phyloP scores from a whole-genome alignment of 2,329 filamentous ascomycete genomes.

The Colletotrichum sp. region DNA sequence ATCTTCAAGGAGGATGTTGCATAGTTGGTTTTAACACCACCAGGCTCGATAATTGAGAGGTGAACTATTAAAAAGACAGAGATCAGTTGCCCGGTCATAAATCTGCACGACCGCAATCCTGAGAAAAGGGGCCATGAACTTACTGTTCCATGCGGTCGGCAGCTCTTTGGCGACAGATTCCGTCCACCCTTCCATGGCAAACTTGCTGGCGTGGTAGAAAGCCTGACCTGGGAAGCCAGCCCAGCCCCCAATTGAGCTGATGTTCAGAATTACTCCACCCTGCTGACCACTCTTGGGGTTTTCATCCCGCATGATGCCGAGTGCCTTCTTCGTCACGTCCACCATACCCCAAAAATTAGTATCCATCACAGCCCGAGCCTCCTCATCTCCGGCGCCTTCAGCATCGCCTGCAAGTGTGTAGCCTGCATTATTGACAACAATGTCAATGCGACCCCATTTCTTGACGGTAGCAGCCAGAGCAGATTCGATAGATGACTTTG shows the following conservation, averaged over 20 bases:
- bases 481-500: neutral
- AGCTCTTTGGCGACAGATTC: slow-evolving; percentile 50
- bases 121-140: neutral
- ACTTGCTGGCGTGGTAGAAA: slow-evolving; percentile 48
- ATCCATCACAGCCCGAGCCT: neutral
- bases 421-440: neutral
- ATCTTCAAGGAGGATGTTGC: neutral
- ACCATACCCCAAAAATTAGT: neutral
- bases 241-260: slow-evolving; percentile 57
- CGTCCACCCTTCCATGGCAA: slow-evolving; percentile 52
- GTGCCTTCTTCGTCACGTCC: slow-evolving; percentile 22
- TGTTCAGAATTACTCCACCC: slow-evolving; percentile 59
- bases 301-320: slow-evolving; percentile 42
- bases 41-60: slow-evolving; percentile 47
- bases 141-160: slow-evolving; percentile 45
- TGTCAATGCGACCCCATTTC: neutral
- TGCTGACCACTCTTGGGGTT: slow-evolving; percentile 30
- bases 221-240: slow-evolving; percentile 36
- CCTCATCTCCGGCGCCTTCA: neutral
- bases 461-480: neutral
- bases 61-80: slow-evolving; percentile 31
- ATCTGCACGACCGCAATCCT: no score
- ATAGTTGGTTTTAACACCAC: slow-evolving; percentile 39
- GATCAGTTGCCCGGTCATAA: neutral
- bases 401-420: neutral